Conservation (phyloP, 1,284 basidiomycete species). For the Trametes polyzona region DNA sequence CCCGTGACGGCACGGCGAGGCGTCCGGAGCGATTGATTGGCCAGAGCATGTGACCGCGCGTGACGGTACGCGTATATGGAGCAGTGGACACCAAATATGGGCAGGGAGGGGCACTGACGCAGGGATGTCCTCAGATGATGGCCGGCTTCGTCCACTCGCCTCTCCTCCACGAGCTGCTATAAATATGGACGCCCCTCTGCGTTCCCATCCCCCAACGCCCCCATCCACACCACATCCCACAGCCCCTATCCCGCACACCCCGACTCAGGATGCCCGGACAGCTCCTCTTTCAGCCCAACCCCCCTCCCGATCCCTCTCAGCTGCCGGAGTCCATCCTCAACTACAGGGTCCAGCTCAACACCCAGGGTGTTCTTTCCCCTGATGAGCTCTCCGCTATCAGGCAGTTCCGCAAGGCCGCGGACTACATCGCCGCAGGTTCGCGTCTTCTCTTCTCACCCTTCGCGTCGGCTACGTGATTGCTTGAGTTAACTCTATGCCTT, state of each 20-base stretch:
- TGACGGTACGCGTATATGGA: conserved; percentile 21
- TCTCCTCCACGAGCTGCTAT: conserved; percentile 5
- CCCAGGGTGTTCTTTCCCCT: conserved; percentile 46
- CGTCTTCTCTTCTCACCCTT: conserved; percentile 3
- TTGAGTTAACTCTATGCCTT: background rate
- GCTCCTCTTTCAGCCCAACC: conserved; percentile 57
- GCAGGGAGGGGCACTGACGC: conserved; percentile 1
- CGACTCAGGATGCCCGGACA: conserved; percentile 58
- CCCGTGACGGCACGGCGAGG: conserved; percentile 2
- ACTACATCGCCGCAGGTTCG: conserved; percentile 68
- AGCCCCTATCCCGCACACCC: background rate
- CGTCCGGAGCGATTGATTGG: conserved; percentile 4
- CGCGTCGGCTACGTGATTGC: background rate
- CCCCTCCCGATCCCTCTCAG: conserved; percentile 62
- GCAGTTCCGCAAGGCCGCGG: conserved; percentile 60
- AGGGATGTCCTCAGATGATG: background rate
- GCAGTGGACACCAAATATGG: conserved; percentile 5
- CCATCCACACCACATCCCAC: conserved; percentile 5
- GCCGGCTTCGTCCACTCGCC: background rate
- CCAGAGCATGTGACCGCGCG: conserved; percentile 1
- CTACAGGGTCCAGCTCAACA: conserved; percentile 47
- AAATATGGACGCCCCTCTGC: conserved; percentile 17
- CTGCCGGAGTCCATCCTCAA: conserved; percentile 56
- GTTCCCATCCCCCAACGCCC: conserved; percentile 3
- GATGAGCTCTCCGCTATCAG: conserved; percentile 55